Conservation (phyloP, 2,329 filamentous ascomycete genomes). For the Dactylella cylindrospora region DNA sequence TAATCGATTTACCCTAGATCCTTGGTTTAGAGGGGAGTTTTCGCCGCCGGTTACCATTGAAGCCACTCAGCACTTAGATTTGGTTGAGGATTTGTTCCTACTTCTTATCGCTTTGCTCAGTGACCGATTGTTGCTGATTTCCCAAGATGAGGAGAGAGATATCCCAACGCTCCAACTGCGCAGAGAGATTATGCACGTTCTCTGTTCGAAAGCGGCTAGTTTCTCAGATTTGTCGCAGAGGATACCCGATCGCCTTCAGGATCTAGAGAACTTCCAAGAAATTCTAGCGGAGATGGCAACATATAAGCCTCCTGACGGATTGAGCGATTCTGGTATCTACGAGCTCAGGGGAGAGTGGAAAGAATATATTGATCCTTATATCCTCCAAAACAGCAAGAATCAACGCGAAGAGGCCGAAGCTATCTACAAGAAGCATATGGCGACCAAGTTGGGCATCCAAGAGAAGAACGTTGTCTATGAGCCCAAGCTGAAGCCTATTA, state of each 20-base stretch:
- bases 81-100: conserved; percentile 94
- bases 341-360: conserved; percentile 84
- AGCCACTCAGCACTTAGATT: conserved; percentile 82
- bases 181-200: conserved; percentile 85
- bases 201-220: conserved; percentile 94
- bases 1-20: conserved; percentile 83
- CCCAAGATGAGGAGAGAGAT: conserved; percentile 62
- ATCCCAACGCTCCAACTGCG: conserved; percentile 68
- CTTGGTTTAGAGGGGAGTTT: conserved; percentile 84
- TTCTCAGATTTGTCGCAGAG: conserved; percentile 88
- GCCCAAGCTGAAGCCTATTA: conserved; percentile 75
- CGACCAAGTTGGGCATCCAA: conserved; percentile 80
- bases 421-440: conserved; percentile 82
- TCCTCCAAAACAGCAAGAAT: conserved; percentile 93
- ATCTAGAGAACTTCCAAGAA: conserved; percentile 82
- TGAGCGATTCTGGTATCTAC: conserved; percentile 91
- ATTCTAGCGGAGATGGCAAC: conserved; percentile 84
- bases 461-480: conserved; percentile 86
- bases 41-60: conserved; percentile 74
- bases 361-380: conserved; percentile 90
- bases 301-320: conserved; percentile 85
- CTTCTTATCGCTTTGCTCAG: conserved; percentile 87
- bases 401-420: conserved; percentile 93
- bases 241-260: conserved; percentile 83
- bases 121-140: conserved; percentile 78